phyloP scores from a whole-genome alignment of 495 filamentous ascomycete genomes.

The Hypoxylon crocopeplum region DNA sequence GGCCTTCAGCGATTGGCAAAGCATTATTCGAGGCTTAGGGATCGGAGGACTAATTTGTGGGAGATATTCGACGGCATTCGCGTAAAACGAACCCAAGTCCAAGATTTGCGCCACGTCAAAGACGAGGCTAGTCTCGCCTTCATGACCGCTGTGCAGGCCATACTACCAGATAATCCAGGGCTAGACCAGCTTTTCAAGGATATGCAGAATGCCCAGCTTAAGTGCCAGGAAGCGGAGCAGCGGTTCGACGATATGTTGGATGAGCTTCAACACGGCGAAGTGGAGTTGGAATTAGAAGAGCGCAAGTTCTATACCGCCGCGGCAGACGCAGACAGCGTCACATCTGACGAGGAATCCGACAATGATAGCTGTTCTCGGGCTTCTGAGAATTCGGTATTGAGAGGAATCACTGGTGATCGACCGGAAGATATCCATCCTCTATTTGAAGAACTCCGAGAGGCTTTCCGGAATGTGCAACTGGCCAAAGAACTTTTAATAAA shows the following conservation, averaged over 20 bases:
- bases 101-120: slow-evolving; percentile 31
- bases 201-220: slow-evolving; percentile 33
- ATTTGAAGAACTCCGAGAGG: slow-evolving; percentile 37
- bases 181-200: slow-evolving; percentile 31
- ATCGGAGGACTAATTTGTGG: slow-evolving; percentile 27
- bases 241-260: slow-evolving; percentile 35
- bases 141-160: slow-evolving; percentile 35
- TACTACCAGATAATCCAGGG: slow-evolving; percentile 25
- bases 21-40: slow-evolving; percentile 26
- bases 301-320: slow-evolving; percentile 31
- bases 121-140: slow-evolving; percentile 37
- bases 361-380: slow-evolving; percentile 25
- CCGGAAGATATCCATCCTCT: slow-evolving; percentile 37
- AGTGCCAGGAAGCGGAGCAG: slow-evolving; percentile 35
- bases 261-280: slow-evolving; percentile 29
- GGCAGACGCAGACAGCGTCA: slow-evolving; percentile 8
- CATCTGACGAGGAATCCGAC: slow-evolving; percentile 21
- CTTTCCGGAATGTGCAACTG: slow-evolving; percentile 38
- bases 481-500: slow-evolving; percentile 40
- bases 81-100: slow-evolving; percentile 29
- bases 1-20: slow-evolving; percentile 21
- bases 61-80: slow-evolving; percentile 27
- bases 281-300: slow-evolving; percentile 28
- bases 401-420: slow-evolving; percentile 40
- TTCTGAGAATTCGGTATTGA: slow-evolving; percentile 29